Base-by-base conservation (phyloP, 371 early-diverging fungal genomes). In the Mortierella sp. region DNA sequence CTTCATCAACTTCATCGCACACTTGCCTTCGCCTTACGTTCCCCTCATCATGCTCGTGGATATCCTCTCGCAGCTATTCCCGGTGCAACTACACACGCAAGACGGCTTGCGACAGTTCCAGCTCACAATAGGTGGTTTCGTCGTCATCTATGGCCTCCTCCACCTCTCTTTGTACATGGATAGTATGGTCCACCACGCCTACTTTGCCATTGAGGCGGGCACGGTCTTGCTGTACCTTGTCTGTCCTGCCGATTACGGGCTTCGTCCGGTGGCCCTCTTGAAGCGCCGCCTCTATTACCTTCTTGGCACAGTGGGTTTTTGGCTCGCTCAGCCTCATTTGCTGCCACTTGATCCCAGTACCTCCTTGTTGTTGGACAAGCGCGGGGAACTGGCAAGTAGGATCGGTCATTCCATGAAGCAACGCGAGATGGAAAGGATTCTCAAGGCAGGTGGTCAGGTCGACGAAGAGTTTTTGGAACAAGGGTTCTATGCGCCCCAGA, bases 121-220 rank as follows among this genome's bases (percentile, higher is more conserved):
- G 45, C 55, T 64, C 54, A 54, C 50, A 5, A 45, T 46, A 8
- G 9, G 49, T 2, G 64, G 55, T 19, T 54, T 63, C n/a, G 34
- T 50, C 12, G 41, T 48, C 39, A 39, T 70, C 56, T 63, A 59
- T 39, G 24, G 21, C n/a, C 9, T 64, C 28, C 64, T 70, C 26
- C 71, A 70, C 31, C 23, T 63, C 31, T 48, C 64, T 1, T 60
- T 70, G 34, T 70, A 43, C 48, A 58, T 63, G 55, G 71, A 59
- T 39, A 54, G 54, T 24, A 39, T 69, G 50, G 54, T 58, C 45
- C 0, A n/a, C 42, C 70, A 69, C 46, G 45, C 53, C 49, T 62
- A 28, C 49, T 69, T 69, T 31, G 53, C 28, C 19, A 30, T 16
- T n/a, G 63, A 69, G 21, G 6, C 58, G 24, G 54, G 45, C 24